Base-by-base conservation (phyloP, 177 flowering plant genomes). In the Vitis hybrid region DNA sequence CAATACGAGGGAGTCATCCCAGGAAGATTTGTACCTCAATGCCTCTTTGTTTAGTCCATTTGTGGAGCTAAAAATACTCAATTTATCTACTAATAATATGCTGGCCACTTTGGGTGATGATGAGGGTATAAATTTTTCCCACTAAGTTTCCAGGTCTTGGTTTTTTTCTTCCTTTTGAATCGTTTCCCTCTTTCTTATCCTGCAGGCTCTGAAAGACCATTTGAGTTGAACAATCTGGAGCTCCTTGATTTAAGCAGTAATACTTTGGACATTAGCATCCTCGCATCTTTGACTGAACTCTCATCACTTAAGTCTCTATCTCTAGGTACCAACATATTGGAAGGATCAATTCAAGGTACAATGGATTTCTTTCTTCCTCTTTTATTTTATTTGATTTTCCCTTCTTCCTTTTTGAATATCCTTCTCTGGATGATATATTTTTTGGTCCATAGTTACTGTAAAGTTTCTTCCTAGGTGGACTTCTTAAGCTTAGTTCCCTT, bases 21-120 rank as follows among this genome's bases (percentile, higher is more conserved):
- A 1, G 59, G 57, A 30, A 2, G 61, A 65, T 4, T 27, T 50
- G 55, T 13, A 71, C 27, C 48, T 71, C 13, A 72, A 60, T 49
- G 21, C 50, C 17, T 56, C 64, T 14, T 51, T 72, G 35, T 66
- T 72, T 52, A 30, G 7, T 52, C 69, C 70, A 11, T 72, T 66
- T 15, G 15, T 60, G 52, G 70, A 72, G 57, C 49, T 66, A 3
- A 8, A 19, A 54, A 32, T 35, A 7, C 59, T 72, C 12, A 17
- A 60, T 52, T 46, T 72, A 4, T 32, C 55, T 12, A 12, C 7
- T 1, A 60, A 24, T 46, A 1, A 24, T 46, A 1, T n/a, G n/a
- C 35, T 68, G 19, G 1, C 10, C 7, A 63, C 48, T 57, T 59
- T 46, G 64, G 35, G 18, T 60, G 52, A 58, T 7, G 24, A 68